These are phyloP conservation scores for Streptanthus diversifolius DNA, from an alignment of 345 rosid genomes.

Conservation along the genomic window DNA sequence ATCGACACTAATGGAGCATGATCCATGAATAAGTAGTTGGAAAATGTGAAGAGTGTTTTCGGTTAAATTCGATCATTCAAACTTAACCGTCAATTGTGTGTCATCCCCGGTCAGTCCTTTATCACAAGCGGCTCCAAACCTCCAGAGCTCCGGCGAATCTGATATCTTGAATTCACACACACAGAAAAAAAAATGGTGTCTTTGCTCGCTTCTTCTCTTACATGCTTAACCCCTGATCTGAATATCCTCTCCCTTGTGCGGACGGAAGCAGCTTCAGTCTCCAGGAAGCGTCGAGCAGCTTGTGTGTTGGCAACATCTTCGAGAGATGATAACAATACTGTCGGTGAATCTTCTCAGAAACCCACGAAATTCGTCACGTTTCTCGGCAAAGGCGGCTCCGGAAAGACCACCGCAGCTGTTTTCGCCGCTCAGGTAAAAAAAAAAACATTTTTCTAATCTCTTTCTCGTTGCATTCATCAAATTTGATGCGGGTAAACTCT, in stretches of 20 bases:
- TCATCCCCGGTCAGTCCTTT: not conserved
- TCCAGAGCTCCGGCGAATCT: slow-evolving; percentile 16
- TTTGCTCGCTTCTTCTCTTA: slow-evolving; percentile 30
- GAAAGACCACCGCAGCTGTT: slow-evolving; percentile 79
- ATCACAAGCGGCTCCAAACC: not conserved
- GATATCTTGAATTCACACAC: not conserved
- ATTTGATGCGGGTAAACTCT: not conserved
- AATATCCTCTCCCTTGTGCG: slow-evolving; percentile 1
- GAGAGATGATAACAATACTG: not conserved
- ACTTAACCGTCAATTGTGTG: slow-evolving; percentile 10
- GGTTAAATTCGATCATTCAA: not conserved
- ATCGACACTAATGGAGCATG: not conserved
- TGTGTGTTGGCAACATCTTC: slow-evolving; percentile 38
- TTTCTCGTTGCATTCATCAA: not conserved
- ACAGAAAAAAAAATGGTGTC: slow-evolving; percentile 25
- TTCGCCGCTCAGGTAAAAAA: slow-evolving; percentile 73
- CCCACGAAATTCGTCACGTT: slow-evolving; percentile 63
- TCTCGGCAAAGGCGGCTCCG: slow-evolving; percentile 89
- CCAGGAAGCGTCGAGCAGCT: slow-evolving; percentile 29
- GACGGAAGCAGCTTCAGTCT: slow-evolving; percentile 2
- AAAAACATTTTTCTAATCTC: not conserved
- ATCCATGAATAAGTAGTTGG: not conserved
- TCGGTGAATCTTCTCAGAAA: slow-evolving; percentile 18
- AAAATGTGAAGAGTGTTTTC: not conserved
- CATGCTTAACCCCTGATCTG: slow-evolving; percentile 20